Conservation (phyloP, 345 rosid species). For the Reutealis trisperma region DNA sequence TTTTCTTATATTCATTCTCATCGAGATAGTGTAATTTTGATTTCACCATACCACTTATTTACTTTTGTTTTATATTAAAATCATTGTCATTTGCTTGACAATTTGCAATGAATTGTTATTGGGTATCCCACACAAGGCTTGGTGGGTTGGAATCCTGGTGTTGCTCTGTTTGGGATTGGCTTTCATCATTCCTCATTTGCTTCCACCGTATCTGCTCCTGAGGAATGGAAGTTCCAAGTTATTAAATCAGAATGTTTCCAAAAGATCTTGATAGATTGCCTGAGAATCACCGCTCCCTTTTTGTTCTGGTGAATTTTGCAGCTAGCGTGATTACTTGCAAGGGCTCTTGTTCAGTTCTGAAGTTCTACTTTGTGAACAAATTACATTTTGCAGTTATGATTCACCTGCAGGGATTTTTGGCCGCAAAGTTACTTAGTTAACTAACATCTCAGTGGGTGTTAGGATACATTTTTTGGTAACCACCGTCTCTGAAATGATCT, state of each 20-base stretch:
- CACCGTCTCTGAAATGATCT: background rate
- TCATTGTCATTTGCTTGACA: constrained; percentile 30
- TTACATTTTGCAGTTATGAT: background rate
- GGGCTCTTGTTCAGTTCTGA: background rate
- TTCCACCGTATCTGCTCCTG: constrained; percentile 48
- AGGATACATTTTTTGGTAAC: background rate
- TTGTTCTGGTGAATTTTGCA: background rate
- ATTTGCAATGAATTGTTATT: constrained; percentile 74
- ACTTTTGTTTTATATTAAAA: background rate
- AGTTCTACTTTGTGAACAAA: background rate
- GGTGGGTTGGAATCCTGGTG: constrained; percentile 62
- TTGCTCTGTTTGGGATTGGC: constrained; percentile 60
- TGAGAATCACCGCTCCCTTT: background rate
- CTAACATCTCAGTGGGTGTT: background rate
- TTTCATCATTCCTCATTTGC: constrained; percentile 53
- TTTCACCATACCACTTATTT: background rate
- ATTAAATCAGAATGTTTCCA: constrained; percentile 23
- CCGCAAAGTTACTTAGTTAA: no score
- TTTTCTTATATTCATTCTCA: background rate
- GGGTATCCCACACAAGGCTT: constrained; percentile 71
- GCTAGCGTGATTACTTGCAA: background rate
- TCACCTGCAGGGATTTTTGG: background rate
- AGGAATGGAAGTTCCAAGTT: constrained; percentile 24
- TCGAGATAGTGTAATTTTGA: background rate
- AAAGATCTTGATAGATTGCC: constrained; percentile 39